Evolutionary conservation across 2,329 filamentous ascomycete genomes (phyloP).

Genomic region (Fusarium falciforme): DNA sequence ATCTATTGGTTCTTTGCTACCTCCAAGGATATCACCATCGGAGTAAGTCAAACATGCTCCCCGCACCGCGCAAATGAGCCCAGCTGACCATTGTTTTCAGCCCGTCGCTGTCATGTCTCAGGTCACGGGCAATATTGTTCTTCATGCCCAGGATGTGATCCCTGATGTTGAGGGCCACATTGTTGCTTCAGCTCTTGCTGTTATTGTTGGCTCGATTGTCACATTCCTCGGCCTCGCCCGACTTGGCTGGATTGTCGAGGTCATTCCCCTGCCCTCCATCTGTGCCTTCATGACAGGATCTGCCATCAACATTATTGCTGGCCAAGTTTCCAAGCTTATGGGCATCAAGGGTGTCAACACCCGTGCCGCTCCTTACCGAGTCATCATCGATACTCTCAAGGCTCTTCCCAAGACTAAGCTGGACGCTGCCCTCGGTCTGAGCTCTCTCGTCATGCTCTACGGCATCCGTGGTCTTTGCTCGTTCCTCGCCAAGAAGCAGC

Average conservation of each 20-base stretch:
- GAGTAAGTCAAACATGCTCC: constrained; percentile 62
- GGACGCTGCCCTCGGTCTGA: constrained; percentile 80
- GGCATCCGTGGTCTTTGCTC: constrained; percentile 72
- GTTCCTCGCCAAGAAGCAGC: constrained; percentile 73
- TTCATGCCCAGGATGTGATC: constrained; percentile 50
- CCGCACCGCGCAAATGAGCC: not conserved
- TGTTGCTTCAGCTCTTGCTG: constrained; percentile 60
- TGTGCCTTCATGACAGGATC: constrained; percentile 67
- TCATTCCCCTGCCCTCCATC: constrained; percentile 64
- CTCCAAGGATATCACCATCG: constrained; percentile 90
- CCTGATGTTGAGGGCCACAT: constrained; percentile 56
- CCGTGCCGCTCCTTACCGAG: constrained; percentile 58
- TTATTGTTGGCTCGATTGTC: constrained; percentile 62
- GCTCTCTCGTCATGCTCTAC: constrained; percentile 76
- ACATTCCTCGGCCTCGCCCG: constrained; percentile 61
- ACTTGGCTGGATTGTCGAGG: constrained; percentile 65
- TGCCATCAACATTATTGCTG: constrained; percentile 61
- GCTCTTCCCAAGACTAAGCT: constrained; percentile 62
- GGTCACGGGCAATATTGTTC: constrained; percentile 62
- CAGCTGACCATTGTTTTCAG: constrained; percentile 48
- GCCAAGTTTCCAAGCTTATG: constrained; percentile 63
- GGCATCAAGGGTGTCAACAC: constrained; percentile 64
- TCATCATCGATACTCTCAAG: constrained; percentile 64
- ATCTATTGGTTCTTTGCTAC: constrained; percentile 99
- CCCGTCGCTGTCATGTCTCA: constrained; percentile 66